Percentiles rank a stretch among this genome's conserved stretches.
phyloP scores from a whole-genome alignment of 768 basidiomycete species.

The Gymnopilus junonius region DNA sequence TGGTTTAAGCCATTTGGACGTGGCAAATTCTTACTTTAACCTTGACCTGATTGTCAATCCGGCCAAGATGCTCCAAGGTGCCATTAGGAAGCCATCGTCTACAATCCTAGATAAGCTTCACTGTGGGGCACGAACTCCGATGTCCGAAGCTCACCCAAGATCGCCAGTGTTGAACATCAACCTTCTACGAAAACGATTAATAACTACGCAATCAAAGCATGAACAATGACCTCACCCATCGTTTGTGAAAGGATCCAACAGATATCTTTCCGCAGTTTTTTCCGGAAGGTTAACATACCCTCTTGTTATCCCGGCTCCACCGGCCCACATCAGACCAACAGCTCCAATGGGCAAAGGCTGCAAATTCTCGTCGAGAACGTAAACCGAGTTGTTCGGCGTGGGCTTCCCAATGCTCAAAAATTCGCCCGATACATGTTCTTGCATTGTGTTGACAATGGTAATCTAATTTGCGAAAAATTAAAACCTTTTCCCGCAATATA shows the following conservation, averaged over 20 bases:
- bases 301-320: conserved; percentile 57
- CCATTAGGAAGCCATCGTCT: conserved; percentile 58
- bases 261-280: conserved; percentile 56
- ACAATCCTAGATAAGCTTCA: conserved; percentile 4
- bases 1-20: not conserved
- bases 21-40: conserved; percentile 45
- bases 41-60: conserved; percentile 69
- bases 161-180: conserved; percentile 72
- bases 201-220: not conserved
- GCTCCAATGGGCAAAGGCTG: conserved; percentile 41
- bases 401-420: conserved; percentile 54
- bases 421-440: conserved; percentile 44
- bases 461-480: conserved; percentile 34
- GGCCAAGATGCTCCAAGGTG: conserved; percentile 58
- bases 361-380: conserved; percentile 43
- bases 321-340: conserved; percentile 62
- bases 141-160: conserved; percentile 39
- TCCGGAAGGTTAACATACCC: conserved; percentile 62
- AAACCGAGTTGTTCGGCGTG: conserved; percentile 55
- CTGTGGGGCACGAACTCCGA: not conserved
- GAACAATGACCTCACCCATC: conserved; percentile 42
- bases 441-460: conserved; percentile 62
- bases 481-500: not conserved
- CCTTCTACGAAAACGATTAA: conserved; percentile 18
- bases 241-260: conserved; percentile 51